phyloP scores from a whole-genome alignment of 2,329 filamentous ascomycete species.

The Colletotrichum sp. region DNA sequence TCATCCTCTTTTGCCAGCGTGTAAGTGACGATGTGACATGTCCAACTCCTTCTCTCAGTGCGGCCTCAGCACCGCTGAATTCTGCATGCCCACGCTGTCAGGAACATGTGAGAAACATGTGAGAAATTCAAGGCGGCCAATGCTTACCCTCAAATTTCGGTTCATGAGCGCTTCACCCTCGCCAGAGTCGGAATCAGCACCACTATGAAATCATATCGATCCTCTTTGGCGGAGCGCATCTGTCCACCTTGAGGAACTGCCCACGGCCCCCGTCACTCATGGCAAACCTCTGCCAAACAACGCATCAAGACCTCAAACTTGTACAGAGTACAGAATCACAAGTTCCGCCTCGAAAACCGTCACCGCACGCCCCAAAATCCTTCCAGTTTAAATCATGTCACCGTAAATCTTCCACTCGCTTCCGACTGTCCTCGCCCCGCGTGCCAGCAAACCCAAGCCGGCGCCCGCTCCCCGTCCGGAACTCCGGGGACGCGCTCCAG shows the following conservation, averaged over 20 bases:
- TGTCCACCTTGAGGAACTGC: not conserved
- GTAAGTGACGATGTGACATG: not conserved
- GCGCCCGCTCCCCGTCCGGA: not conserved
- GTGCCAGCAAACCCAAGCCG: not conserved
- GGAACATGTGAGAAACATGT: not conserved
- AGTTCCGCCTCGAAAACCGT: not conserved
- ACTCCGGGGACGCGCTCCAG: not conserved
- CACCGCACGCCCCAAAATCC: not conserved
- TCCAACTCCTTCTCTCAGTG: not conserved
- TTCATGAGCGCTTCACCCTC: not conserved
- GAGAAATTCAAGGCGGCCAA: not conserved
- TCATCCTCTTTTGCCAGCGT: not conserved
- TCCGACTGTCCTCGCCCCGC: not conserved
- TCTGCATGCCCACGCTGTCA: not conserved
- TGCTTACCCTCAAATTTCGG: not conserved
- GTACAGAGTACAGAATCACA: not conserved
- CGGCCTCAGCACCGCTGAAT: not conserved
- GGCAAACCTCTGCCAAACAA: not conserved
- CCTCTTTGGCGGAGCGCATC: not conserved
- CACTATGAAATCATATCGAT: constrained; percentile 2
- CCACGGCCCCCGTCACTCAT: not conserved
- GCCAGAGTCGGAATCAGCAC: not conserved
- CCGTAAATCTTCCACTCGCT: not conserved
- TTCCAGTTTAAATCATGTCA: not conserved
- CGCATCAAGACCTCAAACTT: not conserved